phyloP scores from a whole-genome alignment of 441 rosid genomes.

The Adansonia grandidieri region DNA sequence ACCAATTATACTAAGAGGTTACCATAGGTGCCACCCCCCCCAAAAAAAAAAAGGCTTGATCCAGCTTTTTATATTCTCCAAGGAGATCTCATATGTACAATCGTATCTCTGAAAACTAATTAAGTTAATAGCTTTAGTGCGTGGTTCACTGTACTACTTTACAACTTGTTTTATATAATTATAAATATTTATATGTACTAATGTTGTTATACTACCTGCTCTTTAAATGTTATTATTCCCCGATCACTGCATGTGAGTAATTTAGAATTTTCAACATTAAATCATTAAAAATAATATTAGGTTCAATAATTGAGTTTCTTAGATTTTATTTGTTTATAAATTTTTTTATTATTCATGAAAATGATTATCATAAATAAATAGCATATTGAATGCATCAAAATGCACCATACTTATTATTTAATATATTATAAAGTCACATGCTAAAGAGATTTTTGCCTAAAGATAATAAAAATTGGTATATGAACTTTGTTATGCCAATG shows the following conservation, averaged over 20 bases:
- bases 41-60: neutral
- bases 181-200: neutral
- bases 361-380: too few relatives aligned
- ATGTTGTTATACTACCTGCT: conserved; percentile 24
- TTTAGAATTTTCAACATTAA: neutral
- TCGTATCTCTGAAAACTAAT: conserved; percentile 34
- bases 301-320: too few relatives aligned
- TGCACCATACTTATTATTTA: too few relatives aligned
- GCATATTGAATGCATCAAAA: too few relatives aligned
- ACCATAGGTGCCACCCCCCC: neutral
- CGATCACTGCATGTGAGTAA: neutral
- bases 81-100: conserved; percentile 43
- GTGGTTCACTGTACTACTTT: conserved; percentile 36
- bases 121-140: conserved; percentile 19
- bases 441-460: too few relatives aligned
- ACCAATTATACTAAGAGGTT: neutral
- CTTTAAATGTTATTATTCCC: neutral
- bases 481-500: too few relatives aligned
- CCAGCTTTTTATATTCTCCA: conserved; percentile 35
- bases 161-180: neutral
- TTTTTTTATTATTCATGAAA: too few relatives aligned
- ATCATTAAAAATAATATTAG: neutral
- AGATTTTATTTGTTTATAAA: too few relatives aligned
- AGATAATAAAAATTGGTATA: too few relatives aligned
- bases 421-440: too few relatives aligned